Evolutionary conservation across 352 stramenopile genomes (phyloP).

Genomic region (Phytophthora citrophthora): DNA sequence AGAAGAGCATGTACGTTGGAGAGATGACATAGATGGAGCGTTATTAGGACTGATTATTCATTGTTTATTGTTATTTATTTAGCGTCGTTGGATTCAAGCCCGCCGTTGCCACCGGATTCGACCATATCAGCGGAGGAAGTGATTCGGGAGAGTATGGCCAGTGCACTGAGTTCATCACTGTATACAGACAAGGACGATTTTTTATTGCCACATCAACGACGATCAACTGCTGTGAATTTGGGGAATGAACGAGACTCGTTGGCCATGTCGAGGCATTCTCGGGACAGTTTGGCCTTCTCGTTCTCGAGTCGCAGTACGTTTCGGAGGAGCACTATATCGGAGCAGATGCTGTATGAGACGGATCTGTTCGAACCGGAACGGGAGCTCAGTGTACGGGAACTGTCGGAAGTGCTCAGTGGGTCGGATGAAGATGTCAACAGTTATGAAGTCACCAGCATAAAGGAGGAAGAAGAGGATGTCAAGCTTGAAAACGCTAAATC

Average conservation of each 20-base stretch:
- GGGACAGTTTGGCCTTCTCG: conserved; percentile 64
- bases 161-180: conserved; percentile 69
- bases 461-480: conserved; percentile 82
- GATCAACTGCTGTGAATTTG: conserved; percentile 29
- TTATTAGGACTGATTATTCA: conserved; percentile 4
- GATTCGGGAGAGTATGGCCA: conserved; percentile 86
- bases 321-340: conserved; percentile 78
- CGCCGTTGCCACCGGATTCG: conserved; percentile 75
- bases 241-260: conserved; percentile 44
- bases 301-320: conserved; percentile 86
- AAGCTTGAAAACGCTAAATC: conserved; percentile 87
- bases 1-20: conserved; percentile 51
- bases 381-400: conserved; percentile 70
- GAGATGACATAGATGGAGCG: background rate
- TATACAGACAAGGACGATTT: conserved; percentile 82
- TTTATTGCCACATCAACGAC: conserved; percentile 43
- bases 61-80: conserved; percentile 12
- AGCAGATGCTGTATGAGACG: conserved; percentile 87
- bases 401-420: conserved; percentile 77
- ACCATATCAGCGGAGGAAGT: conserved; percentile 89
- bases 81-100: conserved; percentile 69
- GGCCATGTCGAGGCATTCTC: conserved; percentile 41
- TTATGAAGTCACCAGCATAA: conserved; percentile 86
- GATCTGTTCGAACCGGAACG: conserved; percentile 85
- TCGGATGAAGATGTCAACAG: conserved; percentile 68